Evolutionary conservation across 208 protist species (phyloP).

Genomic region (Crithidia mellificae): DNA sequence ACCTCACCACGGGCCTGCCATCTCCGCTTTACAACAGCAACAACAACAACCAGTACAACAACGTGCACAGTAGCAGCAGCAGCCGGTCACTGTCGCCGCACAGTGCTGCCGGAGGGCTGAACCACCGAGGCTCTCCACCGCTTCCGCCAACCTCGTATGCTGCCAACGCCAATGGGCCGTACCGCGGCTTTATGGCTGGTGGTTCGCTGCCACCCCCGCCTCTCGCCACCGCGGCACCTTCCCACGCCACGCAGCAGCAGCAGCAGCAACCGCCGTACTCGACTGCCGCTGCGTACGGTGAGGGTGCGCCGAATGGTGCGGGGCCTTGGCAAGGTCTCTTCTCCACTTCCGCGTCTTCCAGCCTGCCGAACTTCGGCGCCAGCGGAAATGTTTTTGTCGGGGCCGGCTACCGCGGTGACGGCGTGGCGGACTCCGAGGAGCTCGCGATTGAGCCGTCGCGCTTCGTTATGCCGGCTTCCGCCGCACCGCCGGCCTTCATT

Average conservation of each 20-base stretch:
- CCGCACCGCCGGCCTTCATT: conserved; percentile 3
- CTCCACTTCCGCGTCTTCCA: background rate
- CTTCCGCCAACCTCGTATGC: background rate
- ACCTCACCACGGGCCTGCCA: conserved; percentile 31
- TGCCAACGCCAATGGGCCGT: background rate
- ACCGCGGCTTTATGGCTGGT: conserved; percentile 15
- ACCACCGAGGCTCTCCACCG: background rate
- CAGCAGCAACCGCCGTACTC: background rate
- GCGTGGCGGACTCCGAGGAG: conserved; percentile 19
- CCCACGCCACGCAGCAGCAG: conserved; percentile 6
- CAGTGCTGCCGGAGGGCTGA: no score
- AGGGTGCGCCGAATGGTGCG: background rate
- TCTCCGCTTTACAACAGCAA: conserved; percentile 3
- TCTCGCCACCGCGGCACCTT: conserved; percentile 9
- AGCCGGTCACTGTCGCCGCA: no score
- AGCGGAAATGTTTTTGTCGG: background rate
- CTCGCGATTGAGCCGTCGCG: conserved; percentile 17
- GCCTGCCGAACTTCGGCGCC: background rate
- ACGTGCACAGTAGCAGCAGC: background rate
- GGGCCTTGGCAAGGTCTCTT: conserved; percentile 17
- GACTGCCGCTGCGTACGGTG: background rate
- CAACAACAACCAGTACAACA: background rate
- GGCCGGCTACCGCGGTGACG: conserved; percentile 12
- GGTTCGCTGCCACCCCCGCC: conserved; percentile 25
- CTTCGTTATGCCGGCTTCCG: conserved; percentile 15